Conservation (phyloP, 2,329 filamentous ascomycete species). For the Botrytis elliptica region DNA sequence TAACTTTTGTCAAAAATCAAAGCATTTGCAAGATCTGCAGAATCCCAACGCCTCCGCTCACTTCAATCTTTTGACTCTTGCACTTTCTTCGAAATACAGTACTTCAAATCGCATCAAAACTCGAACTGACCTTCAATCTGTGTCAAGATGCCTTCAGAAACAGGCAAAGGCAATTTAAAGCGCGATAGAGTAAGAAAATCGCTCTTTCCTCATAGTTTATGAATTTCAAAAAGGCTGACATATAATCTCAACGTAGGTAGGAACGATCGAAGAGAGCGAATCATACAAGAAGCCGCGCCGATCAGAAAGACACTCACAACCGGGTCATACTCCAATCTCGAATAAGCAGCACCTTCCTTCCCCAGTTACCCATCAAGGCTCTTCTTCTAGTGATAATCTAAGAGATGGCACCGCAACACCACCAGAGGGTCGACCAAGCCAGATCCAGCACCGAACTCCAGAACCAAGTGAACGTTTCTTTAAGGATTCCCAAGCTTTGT, state of each 20-base stretch:
- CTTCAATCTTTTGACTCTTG: not conserved
- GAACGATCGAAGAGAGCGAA: constrained; percentile 32
- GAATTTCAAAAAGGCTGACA: constrained; percentile 26
- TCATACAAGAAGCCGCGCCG: constrained; percentile 78
- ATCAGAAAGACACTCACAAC: constrained; percentile 64
- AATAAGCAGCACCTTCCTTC: constrained; percentile 74
- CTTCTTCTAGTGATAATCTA: constrained; percentile 55
- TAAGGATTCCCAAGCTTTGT: constrained; percentile 38
- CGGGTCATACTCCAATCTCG: constrained; percentile 57
- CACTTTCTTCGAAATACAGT: not conserved
- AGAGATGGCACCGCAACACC: constrained; percentile 74
- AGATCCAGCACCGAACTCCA: constrained; percentile 46
- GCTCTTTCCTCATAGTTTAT: not conserved
- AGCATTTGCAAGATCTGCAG: not conserved
- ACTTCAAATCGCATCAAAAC: not conserved
- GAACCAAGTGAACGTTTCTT: constrained; percentile 32
- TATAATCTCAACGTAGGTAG: constrained; percentile 26
- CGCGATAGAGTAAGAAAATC: constrained; percentile 16
- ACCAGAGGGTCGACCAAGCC: constrained; percentile 57
- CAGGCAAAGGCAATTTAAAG: constrained; percentile 7
- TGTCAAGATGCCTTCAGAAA: constrained; percentile 4
- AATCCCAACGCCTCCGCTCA: not conserved
- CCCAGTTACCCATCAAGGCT: constrained; percentile 70
- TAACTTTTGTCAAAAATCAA: no score
- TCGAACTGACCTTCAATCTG: not conserved